A percentile compares a stretch with the other conserved stretches of the same genome.
phyloP scores from a whole-genome alignment of 495 filamentous ascomycete genomes.

The Usnea hakonensis region DNA sequence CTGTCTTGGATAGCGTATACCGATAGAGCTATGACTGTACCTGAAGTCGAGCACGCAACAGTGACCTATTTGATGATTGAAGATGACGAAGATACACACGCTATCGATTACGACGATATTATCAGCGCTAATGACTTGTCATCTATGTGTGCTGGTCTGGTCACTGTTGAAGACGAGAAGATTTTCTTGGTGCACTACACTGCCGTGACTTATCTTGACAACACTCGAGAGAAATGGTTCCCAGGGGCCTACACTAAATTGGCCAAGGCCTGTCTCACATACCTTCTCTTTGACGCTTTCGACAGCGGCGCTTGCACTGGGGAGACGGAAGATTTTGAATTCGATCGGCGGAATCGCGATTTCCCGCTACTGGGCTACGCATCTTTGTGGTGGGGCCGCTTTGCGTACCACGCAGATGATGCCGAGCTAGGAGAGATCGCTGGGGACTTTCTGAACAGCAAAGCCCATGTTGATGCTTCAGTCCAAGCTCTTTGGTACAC shows the following conservation, averaged over 20 bases:
- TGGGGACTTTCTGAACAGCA: constrained; percentile 14
- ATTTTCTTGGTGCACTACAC: constrained; percentile 51
- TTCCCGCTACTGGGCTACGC: constrained; percentile 29
- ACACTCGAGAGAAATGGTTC: constrained; percentile 30
- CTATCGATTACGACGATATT: constrained; percentile 37
- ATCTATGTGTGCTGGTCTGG: constrained; percentile 46
- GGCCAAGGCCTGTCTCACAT: constrained; percentile 35
- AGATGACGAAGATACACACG: constrained; percentile 11
- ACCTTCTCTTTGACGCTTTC: constrained; percentile 37
- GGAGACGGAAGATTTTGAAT: constrained; percentile 18
- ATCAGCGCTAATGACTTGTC: constrained; percentile 33
- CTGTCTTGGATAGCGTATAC: constrained; percentile 42
- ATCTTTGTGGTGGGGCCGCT: constrained; percentile 30
- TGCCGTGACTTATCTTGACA: constrained; percentile 44
- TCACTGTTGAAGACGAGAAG: constrained; percentile 41
- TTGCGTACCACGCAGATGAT: constrained; percentile 17
- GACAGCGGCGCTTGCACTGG: constrained; percentile 21
- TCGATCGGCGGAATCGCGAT: constrained; percentile 21
- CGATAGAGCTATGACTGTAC: constrained; percentile 30
- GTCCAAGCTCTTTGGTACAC: constrained; percentile 23
- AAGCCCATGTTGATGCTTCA: constrained; percentile 11
- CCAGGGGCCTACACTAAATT: constrained; percentile 32
- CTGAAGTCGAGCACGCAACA: constrained; percentile 44
- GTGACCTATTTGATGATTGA: constrained; percentile 24
- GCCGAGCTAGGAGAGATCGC: constrained; percentile 8